Conservation (phyloP, 2,329 filamentous ascomycete species). For the Exophiala alcalophila region DNA sequence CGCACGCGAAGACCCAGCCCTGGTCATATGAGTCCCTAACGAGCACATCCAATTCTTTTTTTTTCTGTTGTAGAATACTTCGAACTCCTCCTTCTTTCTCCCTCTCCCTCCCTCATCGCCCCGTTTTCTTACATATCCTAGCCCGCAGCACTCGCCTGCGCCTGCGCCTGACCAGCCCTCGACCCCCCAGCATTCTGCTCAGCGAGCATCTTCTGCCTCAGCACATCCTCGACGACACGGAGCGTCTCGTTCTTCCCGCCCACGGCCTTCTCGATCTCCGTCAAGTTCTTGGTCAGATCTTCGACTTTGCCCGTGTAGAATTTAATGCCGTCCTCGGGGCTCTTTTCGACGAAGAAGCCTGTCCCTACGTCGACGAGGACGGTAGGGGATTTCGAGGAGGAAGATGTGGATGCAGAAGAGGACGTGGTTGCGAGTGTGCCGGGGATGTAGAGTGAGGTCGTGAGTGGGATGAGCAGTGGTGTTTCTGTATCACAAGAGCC, state of each 20-base stretch:
- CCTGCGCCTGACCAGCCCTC: slow-evolving; percentile 5
- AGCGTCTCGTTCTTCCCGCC: slow-evolving; percentile 79
- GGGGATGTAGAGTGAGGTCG: slow-evolving; percentile 89
- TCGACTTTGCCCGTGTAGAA: slow-evolving; percentile 69
- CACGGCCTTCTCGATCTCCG: slow-evolving; percentile 66
- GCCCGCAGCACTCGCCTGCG: slow-evolving; percentile 28
- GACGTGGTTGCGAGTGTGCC: slow-evolving; percentile 68
- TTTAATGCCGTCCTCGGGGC: slow-evolving; percentile 57
- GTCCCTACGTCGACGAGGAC: slow-evolving; percentile 92
- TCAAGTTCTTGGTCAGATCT: slow-evolving; percentile 62
- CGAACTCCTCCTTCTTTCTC: no score
- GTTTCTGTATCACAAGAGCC: no score
- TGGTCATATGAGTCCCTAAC: no score
- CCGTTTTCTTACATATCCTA: no score
- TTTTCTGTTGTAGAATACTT: no score
- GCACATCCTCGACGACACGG: slow-evolving; percentile 78
- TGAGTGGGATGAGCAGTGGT: slow-evolving; percentile 82
- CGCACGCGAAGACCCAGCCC: no score
- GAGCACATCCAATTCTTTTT: no score
- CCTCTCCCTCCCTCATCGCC: no score
- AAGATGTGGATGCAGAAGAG: slow-evolving; percentile 2
- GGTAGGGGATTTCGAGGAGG: slow-evolving; percentile 46
- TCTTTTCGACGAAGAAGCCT: slow-evolving; percentile 91
- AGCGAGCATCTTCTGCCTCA: slow-evolving; percentile 53
- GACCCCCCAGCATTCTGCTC: slow-evolving; percentile 36